Conservation (phyloP, 805 yeast genomes). For the Ascoidea rubescens region DNA sequence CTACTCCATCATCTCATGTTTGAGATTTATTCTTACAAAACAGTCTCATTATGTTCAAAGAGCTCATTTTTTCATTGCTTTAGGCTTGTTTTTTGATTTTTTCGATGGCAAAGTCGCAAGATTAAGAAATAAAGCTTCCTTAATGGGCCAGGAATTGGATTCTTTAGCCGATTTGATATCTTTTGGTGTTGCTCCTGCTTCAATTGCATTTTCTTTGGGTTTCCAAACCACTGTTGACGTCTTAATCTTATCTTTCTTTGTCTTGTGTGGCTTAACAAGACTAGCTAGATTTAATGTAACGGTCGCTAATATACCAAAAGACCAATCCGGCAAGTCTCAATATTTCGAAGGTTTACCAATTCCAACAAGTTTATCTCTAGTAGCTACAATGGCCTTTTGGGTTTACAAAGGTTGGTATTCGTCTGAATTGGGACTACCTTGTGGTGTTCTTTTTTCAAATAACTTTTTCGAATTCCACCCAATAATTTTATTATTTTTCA, state of each 20-base stretch:
- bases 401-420: conserved; percentile 33
- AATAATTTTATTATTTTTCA: conserved; percentile 41
- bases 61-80: conserved; percentile 78
- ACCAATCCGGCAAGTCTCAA: conserved; percentile 70
- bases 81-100: conserved; percentile 91
- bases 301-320: conserved; percentile 86
- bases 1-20: conserved; percentile 75
- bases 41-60: conserved; percentile 62
- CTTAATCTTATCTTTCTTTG: conserved; percentile 65
- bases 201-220: conserved; percentile 85
- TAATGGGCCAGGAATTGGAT: conserved; percentile 96
- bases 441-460: conserved; percentile 44
- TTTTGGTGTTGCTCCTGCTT: conserved; percentile 92
- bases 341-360: conserved; percentile 96
- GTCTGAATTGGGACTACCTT: conserved; percentile 32
- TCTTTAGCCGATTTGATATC: conserved; percentile 91
- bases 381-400: conserved; percentile 54
- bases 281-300: conserved; percentile 93
- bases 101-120: conserved; percentile 96
- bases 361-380: conserved; percentile 74
- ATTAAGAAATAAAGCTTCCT: conserved; percentile 76
- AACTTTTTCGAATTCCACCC: conserved; percentile 66
- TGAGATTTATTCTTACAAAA: conserved; percentile 64
- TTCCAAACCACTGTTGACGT: conserved; percentile 75
- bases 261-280: conserved; percentile 85